Base-by-base conservation (phyloP, 192 early-diverging fungal genomes). In the Podila horticola region DNA sequence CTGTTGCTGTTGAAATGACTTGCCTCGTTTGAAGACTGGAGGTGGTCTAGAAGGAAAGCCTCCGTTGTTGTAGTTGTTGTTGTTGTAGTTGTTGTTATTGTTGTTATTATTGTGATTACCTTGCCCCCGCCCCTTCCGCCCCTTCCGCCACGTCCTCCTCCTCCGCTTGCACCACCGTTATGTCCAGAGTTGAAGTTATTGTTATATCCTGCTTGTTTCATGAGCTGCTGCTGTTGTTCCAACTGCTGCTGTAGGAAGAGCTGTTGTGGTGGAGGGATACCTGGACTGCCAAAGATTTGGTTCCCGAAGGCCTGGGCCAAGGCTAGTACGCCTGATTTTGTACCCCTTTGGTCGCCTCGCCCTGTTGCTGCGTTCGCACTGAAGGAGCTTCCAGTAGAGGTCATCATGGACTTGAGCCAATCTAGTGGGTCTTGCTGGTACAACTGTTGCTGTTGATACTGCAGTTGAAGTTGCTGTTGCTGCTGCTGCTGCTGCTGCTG, bases 1-100 rank as follows among this genome's bases (percentile, higher is more conserved):
- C n/a, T 81, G 77, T 12, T 81, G 77, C 9, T 81, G 77, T 24
- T 81, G 77, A 33, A 81, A 73, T 1, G 77, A 72, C 22, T 81
- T 81, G 12, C 71, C 71, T 34, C 77, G 70, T 45, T 71, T 55
- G 4, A 81, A 50, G 8, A 41, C 34, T 29, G 77, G 77, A 5
- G 60, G 67, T 17, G 62, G 61, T 33, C 11, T 13, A n/a, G 64
- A 41, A 12, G 30, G 29, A 41, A 38, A 20, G 28, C 34, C 65
- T 48, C 50, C 64, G 29, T 45, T 38, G 55, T 55, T 41, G 28
- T 33, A 22, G 41, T 28, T 49, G 2, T 55, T 41, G 19, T n/a
- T n/a, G 20, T 69, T 61, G n/a, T 36, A 11, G 38, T 48, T 19
- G 6, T 48, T 24, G 28, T 48, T 48, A 28, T 58, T 26, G 38